These are phyloP conservation scores for Coniosporium tulheliwenetii DNA, from an alignment of 2,329 filamentous ascomycete species.

Conservation along the genomic window DNA sequence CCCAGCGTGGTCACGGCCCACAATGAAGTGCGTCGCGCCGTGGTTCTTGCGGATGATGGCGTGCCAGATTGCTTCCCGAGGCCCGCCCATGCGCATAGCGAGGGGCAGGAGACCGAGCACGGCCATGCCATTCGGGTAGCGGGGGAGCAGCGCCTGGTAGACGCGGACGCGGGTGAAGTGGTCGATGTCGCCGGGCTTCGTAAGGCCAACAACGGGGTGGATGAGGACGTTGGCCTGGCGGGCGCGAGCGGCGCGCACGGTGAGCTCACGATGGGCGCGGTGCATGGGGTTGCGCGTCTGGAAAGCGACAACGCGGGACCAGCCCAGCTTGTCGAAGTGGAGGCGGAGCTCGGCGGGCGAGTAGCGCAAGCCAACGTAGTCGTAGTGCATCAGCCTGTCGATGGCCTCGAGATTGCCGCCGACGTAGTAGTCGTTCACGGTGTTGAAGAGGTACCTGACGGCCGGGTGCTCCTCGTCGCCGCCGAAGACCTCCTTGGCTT, in stretches of 20 bases:
- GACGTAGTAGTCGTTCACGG: slow-evolving; percentile 75
- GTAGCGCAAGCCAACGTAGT: slow-evolving; percentile 93
- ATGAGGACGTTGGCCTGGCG: slow-evolving; percentile 98
- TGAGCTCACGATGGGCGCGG: slow-evolving; percentile 93
- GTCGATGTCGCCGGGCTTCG: slow-evolving; percentile 98
- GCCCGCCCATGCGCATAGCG: slow-evolving; percentile 98
- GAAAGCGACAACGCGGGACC: slow-evolving; percentile 95
- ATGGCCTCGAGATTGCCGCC: slow-evolving; percentile 94
- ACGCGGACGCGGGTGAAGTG: slow-evolving; percentile 98
- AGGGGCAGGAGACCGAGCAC: slow-evolving; percentile 86
- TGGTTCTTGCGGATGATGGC: slow-evolving; percentile 99
- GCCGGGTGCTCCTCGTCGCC: slow-evolving; percentile 79
- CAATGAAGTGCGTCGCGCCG: slow-evolving; percentile 97
- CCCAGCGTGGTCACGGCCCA: slow-evolving; percentile 94
- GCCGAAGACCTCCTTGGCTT: slow-evolving; percentile 90
- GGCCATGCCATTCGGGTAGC: slow-evolving; percentile 99
- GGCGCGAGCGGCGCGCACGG: slow-evolving; percentile 85
- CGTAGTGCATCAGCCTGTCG: slow-evolving; percentile 93
- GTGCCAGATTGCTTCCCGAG: slow-evolving; percentile 98
- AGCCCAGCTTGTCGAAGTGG: slow-evolving; percentile 99
- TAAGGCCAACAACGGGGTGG: slow-evolving; percentile 94
- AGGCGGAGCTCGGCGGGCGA: slow-evolving; percentile 86
- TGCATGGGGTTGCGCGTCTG: slow-evolving; percentile 99
- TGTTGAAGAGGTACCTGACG: slow-evolving; percentile 73
- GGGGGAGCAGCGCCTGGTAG: slow-evolving; percentile 89